Base-by-base conservation (phyloP, 208 protist species). In the Wallacemonas collosoma region DNA sequence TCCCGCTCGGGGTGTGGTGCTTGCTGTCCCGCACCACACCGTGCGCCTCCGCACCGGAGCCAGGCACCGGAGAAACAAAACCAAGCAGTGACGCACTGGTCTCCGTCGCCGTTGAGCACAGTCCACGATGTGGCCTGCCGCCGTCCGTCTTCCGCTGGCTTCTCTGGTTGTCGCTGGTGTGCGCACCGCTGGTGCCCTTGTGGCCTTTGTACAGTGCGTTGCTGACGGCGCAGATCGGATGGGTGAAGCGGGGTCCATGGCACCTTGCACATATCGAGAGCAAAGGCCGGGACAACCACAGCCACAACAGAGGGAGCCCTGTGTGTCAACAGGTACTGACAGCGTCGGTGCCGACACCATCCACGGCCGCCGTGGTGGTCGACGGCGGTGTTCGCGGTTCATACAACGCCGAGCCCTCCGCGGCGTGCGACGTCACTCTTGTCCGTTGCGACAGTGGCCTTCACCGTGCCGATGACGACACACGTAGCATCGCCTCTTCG, bases 1-100 rank as follows among this genome's bases (percentile, higher is more conserved):
- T 77, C 54, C 35, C 76, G 17, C 7, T 72, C 12, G 64, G 35
- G 41, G 51, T 61, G n/a, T 77, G 76, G 68, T 67, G 5, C 53
- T 47, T 65, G 60, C 26, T 15, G 41, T 3, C 41, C 3, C 60
- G 60, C 4, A 35, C 41, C 41, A 65, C 43, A n/a, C 60, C 60
- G 40, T 65, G 60, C 50, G 7, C 6, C 26, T 3, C 8, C 36
- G 6, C 40, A 48, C 40, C n/a, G 12, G 43, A 8, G 38, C 17
- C 15, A 44, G 0, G 8, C 36, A 6, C 40, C 40, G 4, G 41
- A n/a, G 41, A 44, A 15, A 41, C 14, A 3, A 65, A 50, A 12
- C 60, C 60, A 0, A 65, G 60, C 43, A 65, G 40, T 17, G 43
- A 65, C 26, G 60, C 60, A 1, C 38, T 65, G 8, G 43, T 65